Evolutionary conservation across 1,284 basidiomycete genomes (phyloP).

Genomic region (Ceratobasidium sp.): DNA sequence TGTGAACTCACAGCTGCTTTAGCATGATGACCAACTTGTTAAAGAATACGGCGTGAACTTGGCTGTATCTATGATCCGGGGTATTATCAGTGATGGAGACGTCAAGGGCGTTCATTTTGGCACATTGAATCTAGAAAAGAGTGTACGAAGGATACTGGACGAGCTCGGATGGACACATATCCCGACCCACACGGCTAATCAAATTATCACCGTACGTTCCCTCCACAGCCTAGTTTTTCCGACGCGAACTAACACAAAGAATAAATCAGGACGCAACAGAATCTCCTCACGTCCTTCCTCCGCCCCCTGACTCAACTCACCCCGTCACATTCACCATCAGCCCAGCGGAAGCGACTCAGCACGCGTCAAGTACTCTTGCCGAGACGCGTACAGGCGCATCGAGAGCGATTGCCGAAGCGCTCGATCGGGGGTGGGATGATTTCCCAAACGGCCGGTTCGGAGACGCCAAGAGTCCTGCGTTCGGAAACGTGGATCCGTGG

Average conservation of each 20-base stretch:
- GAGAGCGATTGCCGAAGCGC: conserved; percentile 30
- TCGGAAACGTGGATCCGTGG: conserved; percentile 84
- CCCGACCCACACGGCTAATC: too few species aligned
- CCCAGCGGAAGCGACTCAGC: conserved; percentile 46
- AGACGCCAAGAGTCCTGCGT: conserved; percentile 96
- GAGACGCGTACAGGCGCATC: conserved; percentile 11
- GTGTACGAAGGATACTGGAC: conserved; percentile 91
- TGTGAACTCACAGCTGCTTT: too few species aligned
- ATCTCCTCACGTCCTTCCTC: conserved; percentile 41
- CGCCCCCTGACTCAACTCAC: conserved; percentile 28
- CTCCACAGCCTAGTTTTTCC: background rate
- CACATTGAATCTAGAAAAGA: conserved; percentile 98
- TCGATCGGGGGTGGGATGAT: conserved; percentile 89
- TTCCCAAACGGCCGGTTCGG: conserved; percentile 99
- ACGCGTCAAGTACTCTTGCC: conserved; percentile 38
- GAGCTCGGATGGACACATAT: conserved; percentile 64
- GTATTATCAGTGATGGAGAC: conserved; percentile 82
- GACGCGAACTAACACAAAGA: background rate
- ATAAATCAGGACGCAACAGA: conserved; percentile 28
- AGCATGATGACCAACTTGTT: conserved; percentile 92
- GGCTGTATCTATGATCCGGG: conserved; percentile 88
- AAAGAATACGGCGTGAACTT: conserved; percentile 88
- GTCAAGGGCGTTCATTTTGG: conserved; percentile 95
- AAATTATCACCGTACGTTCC: conserved; percentile 81
- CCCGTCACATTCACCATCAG: conserved; percentile 42